Evolutionary conservation across 495 filamentous ascomycete genomes (phyloP), one percentile per base, ranked within the genome.

Genomic region (Lasiosphaeris hirsuta): DNA sequence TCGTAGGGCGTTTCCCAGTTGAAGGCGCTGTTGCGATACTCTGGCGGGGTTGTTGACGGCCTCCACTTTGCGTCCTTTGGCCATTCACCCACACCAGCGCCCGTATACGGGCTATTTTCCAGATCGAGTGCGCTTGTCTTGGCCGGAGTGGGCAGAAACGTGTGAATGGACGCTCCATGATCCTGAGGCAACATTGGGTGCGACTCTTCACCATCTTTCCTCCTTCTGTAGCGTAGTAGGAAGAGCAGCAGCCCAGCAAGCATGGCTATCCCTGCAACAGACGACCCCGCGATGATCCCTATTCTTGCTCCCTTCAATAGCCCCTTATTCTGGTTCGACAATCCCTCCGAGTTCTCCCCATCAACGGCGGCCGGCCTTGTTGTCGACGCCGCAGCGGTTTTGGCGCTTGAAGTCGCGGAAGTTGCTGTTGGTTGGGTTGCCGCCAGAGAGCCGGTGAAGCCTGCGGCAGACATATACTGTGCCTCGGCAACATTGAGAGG

Each of bases 391-490:
- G 36, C 23, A 7, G 39, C 10, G 4, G 36, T 51, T 51, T 60
- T 43, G 45, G 23, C 23, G 23, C 23, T 43, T 41, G 60, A 38
- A 6, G 15, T 48, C 10, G 39, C 42, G 42, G 11, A 45, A 10
- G 39, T 35, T 18, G 57, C 14, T 7, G 30, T 40, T 15, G 47
- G 11, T 41, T 44, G 34, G 4, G 55, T 35, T 1, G 57, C 51
- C 4, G 65, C 56, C 4, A 64, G 38, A 8, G 56, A 61, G 15
- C 44, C 37, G 11, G 41, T 50, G 7, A 59, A 23, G n/a, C 58
- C 63, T 1, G 69, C 72, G 0, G 72, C 75, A 0, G 62, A 64
- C 42, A 70, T 59, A 50, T 72, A 80, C 19, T 72, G 63, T 34
- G 58, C 50, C 48, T 72, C 47, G 14, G 41, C 23, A 14, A 75